These are phyloP conservation scores for Thinopyrum elongatum DNA, from an alignment of 176 grass and related monocot genomes.

Conservation along the genomic window DNA sequence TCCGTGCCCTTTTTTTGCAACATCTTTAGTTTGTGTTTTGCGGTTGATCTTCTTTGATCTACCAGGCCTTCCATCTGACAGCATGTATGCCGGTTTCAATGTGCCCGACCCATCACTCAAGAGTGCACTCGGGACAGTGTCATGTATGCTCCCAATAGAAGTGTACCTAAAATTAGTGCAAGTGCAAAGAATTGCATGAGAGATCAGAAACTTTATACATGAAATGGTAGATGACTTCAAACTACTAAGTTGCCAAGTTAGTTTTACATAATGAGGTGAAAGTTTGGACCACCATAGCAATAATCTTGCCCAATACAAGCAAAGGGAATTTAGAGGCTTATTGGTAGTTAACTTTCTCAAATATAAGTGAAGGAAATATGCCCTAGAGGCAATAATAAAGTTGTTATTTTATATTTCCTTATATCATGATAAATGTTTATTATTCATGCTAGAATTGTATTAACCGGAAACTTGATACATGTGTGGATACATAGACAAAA, in stretches of 20 bases:
- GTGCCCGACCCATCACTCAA: background rate
- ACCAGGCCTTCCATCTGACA: slow-evolving; percentile 55
- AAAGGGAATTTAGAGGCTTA: background rate
- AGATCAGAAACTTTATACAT: no score
- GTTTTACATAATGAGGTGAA: background rate
- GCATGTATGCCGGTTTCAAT: slow-evolving; percentile 51
- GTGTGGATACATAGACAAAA: no score
- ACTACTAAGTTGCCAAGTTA: background rate
- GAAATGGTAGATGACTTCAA: background rate
- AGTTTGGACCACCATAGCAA: background rate
- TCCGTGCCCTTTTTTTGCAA: slow-evolving; percentile 21
- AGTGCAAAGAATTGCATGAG: no score
- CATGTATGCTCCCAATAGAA: slow-evolving; percentile 65
- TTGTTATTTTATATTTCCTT: no score
- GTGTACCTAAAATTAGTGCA: background rate
- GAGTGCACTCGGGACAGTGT: slow-evolving; percentile 60
- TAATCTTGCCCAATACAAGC: no score
- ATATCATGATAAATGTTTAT: no score
- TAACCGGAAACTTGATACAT: no score
- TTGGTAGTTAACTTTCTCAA: background rate
- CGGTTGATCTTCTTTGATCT: slow-evolving; percentile 38
- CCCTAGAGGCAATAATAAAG: no score
- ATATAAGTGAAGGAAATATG: no score
- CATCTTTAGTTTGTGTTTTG: background rate
- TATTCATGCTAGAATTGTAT: no score